Evolutionary conservation across 2,329 filamentous ascomycete genomes (phyloP).

Genomic region (Epichloe bromicola): DNA sequence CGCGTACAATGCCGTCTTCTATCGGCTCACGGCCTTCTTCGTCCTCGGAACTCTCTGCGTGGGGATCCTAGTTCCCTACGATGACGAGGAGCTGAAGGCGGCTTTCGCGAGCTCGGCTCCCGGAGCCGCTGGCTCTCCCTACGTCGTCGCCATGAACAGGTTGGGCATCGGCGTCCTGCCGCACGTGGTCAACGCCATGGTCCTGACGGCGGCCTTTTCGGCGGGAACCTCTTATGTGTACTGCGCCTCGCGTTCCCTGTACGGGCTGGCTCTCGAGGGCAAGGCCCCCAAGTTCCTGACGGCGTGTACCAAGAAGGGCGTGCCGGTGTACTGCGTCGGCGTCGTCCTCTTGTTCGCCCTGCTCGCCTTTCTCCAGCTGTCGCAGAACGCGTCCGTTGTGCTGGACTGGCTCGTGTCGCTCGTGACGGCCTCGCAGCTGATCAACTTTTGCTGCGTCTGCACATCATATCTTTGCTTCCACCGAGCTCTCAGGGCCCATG

Average conservation of each 20-base stretch:
- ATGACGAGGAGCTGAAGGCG: constrained; percentile 47
- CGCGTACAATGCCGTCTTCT: constrained; percentile 69
- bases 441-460: constrained; percentile 59
- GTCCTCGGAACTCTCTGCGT: constrained; percentile 60
- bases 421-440: constrained; percentile 60
- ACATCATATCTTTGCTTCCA: constrained; percentile 61
- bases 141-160: constrained; percentile 55
- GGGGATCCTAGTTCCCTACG: constrained; percentile 57
- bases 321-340: constrained; percentile 61
- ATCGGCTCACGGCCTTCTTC: constrained; percentile 64
- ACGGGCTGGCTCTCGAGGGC: constrained; percentile 54
- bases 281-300: constrained; percentile 47
- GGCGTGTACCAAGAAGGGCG: constrained; percentile 48
- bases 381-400: constrained; percentile 50
- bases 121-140: constrained; percentile 56
- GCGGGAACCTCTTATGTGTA: constrained; percentile 54
- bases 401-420: constrained; percentile 58
- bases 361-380: constrained; percentile 62
- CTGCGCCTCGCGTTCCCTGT: constrained; percentile 55
- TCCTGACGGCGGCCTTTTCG: constrained; percentile 53
- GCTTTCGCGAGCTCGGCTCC: constrained; percentile 46
- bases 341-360: constrained; percentile 55
- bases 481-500: constrained; percentile 55
- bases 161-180: constrained; percentile 50
- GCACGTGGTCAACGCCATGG: constrained; percentile 60